phyloP scores from a whole-genome alignment of 352 stramenopile species.

The Saprolegnia diclina region DNA sequence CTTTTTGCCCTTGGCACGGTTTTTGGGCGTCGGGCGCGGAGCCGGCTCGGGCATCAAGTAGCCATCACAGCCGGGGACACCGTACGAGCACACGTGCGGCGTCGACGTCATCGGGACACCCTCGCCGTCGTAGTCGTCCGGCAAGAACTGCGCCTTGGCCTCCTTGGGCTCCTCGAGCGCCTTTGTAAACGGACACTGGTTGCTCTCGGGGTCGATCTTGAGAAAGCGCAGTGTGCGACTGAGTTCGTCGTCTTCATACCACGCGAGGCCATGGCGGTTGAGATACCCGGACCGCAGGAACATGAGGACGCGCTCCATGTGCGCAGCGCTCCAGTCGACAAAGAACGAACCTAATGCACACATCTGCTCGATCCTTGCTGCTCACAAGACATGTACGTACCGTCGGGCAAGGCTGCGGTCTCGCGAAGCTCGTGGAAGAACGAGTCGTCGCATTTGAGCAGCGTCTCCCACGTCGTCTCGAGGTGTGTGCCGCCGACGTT shows the following conservation, averaged over 20 bases:
- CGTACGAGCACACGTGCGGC: background rate
- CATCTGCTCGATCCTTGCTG: background rate
- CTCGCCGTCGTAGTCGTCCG: background rate
- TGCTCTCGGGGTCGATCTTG: background rate
- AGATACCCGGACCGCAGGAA: background rate
- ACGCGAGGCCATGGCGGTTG: background rate
- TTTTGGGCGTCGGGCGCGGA: background rate
- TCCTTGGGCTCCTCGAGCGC: constrained; percentile 2
- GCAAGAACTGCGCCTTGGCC: background rate
- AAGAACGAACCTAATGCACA: constrained; percentile 1
- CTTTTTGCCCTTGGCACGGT: background rate
- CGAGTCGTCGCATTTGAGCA: constrained; percentile 23
- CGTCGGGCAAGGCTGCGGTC: background rate
- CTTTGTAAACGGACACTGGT: background rate
- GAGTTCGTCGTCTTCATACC: constrained; percentile 9
- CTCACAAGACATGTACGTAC: background rate
- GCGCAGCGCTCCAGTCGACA: background rate
- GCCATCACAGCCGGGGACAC: background rate
- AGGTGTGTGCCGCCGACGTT: constrained; percentile 23
- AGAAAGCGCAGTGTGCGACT: background rate
- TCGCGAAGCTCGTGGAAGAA: constrained; percentile 19
- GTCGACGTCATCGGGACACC: constrained; percentile 1
- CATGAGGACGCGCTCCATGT: constrained; percentile 14
- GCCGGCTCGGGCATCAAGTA: background rate
- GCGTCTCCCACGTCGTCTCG: constrained; percentile 17